These are phyloP conservation scores for Psilocybe cyanescens DNA, from an alignment of 768 basidiomycete species.

Conservation along the genomic window DNA sequence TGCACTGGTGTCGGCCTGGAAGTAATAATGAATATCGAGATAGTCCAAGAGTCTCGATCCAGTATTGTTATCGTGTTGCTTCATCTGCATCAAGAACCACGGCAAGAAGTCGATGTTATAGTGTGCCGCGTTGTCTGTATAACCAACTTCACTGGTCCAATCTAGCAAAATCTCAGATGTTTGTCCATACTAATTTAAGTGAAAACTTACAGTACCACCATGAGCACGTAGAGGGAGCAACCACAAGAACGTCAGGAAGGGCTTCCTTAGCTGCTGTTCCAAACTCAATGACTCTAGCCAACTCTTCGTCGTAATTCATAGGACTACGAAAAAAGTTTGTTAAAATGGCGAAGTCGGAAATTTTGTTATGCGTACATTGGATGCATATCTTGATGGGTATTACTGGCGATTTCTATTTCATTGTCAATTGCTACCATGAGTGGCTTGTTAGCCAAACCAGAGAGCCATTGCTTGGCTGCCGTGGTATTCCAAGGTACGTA, in stretches of 20 bases:
- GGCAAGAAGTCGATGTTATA: slow-evolving; percentile 57
- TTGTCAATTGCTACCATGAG: slow-evolving; percentile 54
- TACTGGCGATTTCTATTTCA: slow-evolving; percentile 58
- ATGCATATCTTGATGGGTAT: slow-evolving; percentile 62
- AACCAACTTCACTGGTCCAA: slow-evolving; percentile 56
- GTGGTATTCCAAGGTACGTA: slow-evolving; percentile 55
- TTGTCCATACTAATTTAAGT: background rate
- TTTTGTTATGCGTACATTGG: slow-evolving; percentile 35
- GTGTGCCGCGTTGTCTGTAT: slow-evolving; percentile 52
- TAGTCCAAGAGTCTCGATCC: slow-evolving; percentile 54
- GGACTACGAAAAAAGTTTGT: slow-evolving; percentile 29
- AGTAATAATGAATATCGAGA: slow-evolving; percentile 63
- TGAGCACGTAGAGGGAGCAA: slow-evolving; percentile 50
- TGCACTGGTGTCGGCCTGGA: slow-evolving; percentile 54
- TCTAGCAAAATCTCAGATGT: slow-evolving; percentile 31
- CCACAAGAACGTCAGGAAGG: slow-evolving; percentile 46
- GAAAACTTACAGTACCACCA: slow-evolving; percentile 47
- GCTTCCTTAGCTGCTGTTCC: slow-evolving; percentile 46
- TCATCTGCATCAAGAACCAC: slow-evolving; percentile 59
- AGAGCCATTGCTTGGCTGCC: slow-evolving; percentile 46
- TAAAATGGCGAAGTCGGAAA: background rate
- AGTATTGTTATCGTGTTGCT: slow-evolving; percentile 31
- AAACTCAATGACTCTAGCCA: slow-evolving; percentile 46
- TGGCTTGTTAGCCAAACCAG: slow-evolving; percentile 50
- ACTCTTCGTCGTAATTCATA: slow-evolving; percentile 55